phyloP scores from a whole-genome alignment of 1,284 basidiomycete genomes.

The Entoloma clypeatum region DNA sequence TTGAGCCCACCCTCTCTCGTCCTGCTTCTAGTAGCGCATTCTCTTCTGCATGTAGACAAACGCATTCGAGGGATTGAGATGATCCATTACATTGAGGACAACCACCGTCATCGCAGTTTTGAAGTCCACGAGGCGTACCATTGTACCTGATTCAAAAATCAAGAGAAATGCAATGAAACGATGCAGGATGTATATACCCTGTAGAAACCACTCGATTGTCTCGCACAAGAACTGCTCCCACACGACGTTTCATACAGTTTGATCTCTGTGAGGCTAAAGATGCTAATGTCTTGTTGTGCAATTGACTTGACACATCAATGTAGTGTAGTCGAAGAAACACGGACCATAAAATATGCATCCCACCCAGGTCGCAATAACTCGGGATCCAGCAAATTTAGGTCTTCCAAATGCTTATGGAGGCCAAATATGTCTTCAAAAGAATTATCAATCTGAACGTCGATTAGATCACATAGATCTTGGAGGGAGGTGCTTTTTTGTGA shows the following conservation, averaged over 20 bases:
- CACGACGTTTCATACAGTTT: constrained; percentile 98
- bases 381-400: constrained; percentile 64
- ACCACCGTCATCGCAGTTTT: constrained; percentile 88
- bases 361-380: constrained; percentile 82
- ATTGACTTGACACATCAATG: not conserved
- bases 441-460: constrained; percentile 73
- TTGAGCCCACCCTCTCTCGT: constrained; percentile 76
- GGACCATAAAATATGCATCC: constrained; percentile 95
- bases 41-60: constrained; percentile 98
- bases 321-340: constrained; percentile 19
- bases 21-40: constrained; percentile 96
- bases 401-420: constrained; percentile 64
- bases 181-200: constrained; percentile 47
- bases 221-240: constrained; percentile 88
- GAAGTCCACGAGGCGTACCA: constrained; percentile 88
- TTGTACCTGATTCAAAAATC: constrained; percentile 67
- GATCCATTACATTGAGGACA: constrained; percentile 76
- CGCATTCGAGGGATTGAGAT: constrained; percentile 67
- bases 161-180: constrained; percentile 7
- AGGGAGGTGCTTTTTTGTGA: constrained; percentile 31
- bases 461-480: constrained; percentile 42
- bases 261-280: constrained; percentile 82
- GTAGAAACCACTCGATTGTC: constrained; percentile 90
- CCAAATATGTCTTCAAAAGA: constrained; percentile 52
- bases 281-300: constrained; percentile 76